phyloP scores from a whole-genome alignment of 805 yeast species.

The Candida glaebosa region DNA sequence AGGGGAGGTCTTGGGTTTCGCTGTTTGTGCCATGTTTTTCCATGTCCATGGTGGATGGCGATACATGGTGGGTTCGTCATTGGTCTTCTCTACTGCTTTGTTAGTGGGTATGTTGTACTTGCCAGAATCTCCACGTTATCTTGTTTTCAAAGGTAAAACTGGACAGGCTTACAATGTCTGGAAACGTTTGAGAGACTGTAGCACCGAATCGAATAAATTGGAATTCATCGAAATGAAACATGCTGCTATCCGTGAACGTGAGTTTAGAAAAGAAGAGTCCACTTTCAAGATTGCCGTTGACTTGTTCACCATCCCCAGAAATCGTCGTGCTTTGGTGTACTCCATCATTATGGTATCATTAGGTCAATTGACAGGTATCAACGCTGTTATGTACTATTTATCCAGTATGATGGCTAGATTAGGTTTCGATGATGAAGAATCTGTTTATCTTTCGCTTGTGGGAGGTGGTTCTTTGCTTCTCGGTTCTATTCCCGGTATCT shows the following conservation, averaged over 20 bases:
- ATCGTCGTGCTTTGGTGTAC: constrained; percentile 58
- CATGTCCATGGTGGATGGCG: constrained; percentile 60
- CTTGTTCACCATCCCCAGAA: constrained; percentile 52
- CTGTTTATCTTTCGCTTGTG: constrained; percentile 65
- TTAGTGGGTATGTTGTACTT: constrained; percentile 49
- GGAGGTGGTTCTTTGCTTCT: constrained; percentile 62
- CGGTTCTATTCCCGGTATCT: constrained; percentile 65
- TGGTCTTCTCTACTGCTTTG: constrained; percentile 53
- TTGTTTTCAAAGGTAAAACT: constrained; percentile 35
- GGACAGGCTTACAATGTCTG: constrained; percentile 52
- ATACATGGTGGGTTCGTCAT: constrained; percentile 61
- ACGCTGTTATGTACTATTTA: constrained; percentile 64
- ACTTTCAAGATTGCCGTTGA: constrained; percentile 44
- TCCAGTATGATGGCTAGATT: constrained; percentile 52
- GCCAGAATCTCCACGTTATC: constrained; percentile 51
- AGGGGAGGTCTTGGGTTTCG: constrained; percentile 65
- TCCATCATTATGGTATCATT: constrained; percentile 55
- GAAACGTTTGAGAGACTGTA: constrained; percentile 52
- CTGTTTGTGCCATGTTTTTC: constrained; percentile 59
- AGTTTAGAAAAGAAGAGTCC: constrained; percentile 31
- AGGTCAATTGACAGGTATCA: constrained; percentile 68
- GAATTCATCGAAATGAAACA: constrained; percentile 59
- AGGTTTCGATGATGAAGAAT: constrained; percentile 48
- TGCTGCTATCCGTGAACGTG: constrained; percentile 46
- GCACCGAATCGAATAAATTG: constrained; percentile 38